Base-by-base conservation (phyloP, 2,329 filamentous ascomycete genomes). In the Gnomoniopsis smithogilvyi region DNA sequence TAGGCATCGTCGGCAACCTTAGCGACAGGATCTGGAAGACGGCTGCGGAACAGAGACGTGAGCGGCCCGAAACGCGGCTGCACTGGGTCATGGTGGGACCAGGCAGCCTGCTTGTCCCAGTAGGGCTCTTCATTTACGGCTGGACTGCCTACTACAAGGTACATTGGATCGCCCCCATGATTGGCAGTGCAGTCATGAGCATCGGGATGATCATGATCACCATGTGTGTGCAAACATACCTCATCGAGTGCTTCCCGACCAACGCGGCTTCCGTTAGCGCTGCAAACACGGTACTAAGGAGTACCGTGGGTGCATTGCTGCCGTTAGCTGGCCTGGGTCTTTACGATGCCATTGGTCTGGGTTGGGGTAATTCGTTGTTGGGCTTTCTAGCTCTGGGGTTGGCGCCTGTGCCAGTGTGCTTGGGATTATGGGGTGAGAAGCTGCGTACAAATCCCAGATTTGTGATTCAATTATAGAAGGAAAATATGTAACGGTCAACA, bases 101-200 rank as follows among this genome's bases (percentile, higher is more conserved):
- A 68, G 36, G 63, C 67, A 8, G 61, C 73, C 45, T 76, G 77
- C 15, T 78, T 1, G 50, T 64, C 3, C 63, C 78, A 0, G 65
- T 76, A 11, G 72, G 72, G 0, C 67, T 80, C 54, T 79, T 80
- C 65, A 72, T 70, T 69, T 78, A 79, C 56, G 76, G 75, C 6
- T 79, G 76, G 76, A 68, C 69, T 0, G 66, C 70, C 0, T 62
- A 76, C 34, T 63, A 70, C 12, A 63, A 70, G 3, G 64, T 70
- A 2, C 75, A 78, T 62, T 78, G 76, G 74, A 74, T 78, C 46
- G 71, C 81, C 11, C 81, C 82, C 0, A 81, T 84, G 58, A 77
- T 85, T 48, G 83, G 82, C 10, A 80, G 79, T 3, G 69, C 69
- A 0, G 73, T 82, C 24, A 77, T 84, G 55, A 79, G 80, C 0